Percentiles rank a stretch among this genome's conserved stretches.
phyloP scores from a whole-genome alignment of 768 basidiomycete genomes.

The Russula compacta region DNA sequence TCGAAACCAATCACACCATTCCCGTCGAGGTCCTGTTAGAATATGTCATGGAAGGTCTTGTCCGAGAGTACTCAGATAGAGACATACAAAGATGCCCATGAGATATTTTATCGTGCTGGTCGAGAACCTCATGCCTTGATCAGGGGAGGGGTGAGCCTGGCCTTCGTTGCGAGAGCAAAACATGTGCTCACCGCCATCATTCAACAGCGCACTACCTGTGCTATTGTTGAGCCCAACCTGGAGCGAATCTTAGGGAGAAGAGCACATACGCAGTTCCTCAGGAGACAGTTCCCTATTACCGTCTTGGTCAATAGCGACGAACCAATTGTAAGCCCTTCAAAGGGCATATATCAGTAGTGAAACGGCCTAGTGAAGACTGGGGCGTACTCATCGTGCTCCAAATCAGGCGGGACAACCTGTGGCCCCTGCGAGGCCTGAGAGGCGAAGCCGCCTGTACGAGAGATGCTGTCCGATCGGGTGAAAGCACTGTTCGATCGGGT shows the following conservation, averaged over 20 bases:
- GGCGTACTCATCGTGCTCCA: neutral
- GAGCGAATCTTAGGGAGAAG: neutral
- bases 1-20: neutral
- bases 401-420: neutral
- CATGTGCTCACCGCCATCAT: neutral
- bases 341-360: neutral
- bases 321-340: neutral
- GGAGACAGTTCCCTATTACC: neutral
- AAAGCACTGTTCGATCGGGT: too few species aligned
- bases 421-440: neutral
- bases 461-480: neutral
- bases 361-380: too few species aligned
- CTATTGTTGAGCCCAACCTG: neutral
- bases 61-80: neutral
- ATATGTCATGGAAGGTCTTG: neutral
- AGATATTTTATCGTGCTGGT: neutral
- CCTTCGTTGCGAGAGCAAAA: neutral
- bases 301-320: constrained; percentile 6
- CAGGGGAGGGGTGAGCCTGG: neutral
- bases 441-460: neutral
- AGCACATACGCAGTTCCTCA: constrained; percentile 3
- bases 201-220: constrained; percentile 5
- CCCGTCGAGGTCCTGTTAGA: constrained; percentile 1
- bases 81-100: constrained; percentile 9
- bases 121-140: constrained; percentile 4